Percentiles rank a stretch among this genome's conserved stretches.
phyloP scores from a whole-genome alignment of 441 rosid genomes.

The Kokia cookei region DNA sequence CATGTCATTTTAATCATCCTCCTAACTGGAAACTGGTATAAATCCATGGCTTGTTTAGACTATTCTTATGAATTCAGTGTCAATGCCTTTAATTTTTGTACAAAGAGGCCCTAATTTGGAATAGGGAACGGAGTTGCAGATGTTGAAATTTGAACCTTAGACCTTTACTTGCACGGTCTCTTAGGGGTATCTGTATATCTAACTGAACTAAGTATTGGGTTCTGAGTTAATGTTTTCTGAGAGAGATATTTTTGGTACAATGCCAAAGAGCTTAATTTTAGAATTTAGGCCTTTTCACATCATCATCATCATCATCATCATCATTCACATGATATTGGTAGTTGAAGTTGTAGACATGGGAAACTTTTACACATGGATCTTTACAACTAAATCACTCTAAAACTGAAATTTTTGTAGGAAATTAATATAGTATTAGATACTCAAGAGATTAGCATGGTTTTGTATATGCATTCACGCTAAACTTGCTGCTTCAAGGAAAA shows the following conservation, averaged over 20 bases:
- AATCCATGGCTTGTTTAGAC: conserved; percentile 10
- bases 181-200: background rate
- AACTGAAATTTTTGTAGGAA: background rate
- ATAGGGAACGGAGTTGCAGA: background rate
- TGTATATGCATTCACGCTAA: background rate
- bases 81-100: background rate
- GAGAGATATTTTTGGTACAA: conserved; percentile 5
- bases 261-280: background rate
- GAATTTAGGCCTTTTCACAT: too few species aligned
- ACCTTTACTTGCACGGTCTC: background rate
- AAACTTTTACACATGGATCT: background rate
- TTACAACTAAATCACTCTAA: background rate
- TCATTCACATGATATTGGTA: background rate
- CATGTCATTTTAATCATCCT: conserved; percentile 97
- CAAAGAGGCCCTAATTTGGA: background rate
- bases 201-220: background rate
- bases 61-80: conserved; percentile 9
- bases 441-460: background rate
- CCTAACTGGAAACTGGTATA: conserved; percentile 90
- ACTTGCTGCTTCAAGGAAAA: background rate
- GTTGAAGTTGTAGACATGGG: conserved; percentile 1
- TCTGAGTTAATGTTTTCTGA: background rate
- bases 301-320: background rate
- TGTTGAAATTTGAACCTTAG: background rate
- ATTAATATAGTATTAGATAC: background rate